A percentile compares a stretch with the other conserved stretches of the same genome.
Evolutionary conservation across 345 rosid genomes (phyloP).

Genomic region (Aurinia saxatilis): DNA sequence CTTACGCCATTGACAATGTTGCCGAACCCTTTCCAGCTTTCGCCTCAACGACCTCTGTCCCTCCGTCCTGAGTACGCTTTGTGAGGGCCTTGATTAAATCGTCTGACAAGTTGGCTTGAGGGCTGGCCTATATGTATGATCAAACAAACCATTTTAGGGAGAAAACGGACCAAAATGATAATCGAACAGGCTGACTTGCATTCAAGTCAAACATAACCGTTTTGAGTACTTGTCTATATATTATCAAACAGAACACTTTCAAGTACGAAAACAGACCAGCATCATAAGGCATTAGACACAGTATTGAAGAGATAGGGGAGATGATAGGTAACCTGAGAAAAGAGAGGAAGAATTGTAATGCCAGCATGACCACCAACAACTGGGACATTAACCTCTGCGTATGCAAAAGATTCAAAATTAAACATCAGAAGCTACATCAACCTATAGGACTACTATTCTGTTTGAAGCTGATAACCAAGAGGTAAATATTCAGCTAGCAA

Average conservation of each 20-base stretch:
- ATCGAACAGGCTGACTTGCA: too few relatives aligned
- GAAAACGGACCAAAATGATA: slow-evolving; percentile 2
- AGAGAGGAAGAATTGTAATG: slow-evolving; percentile 62
- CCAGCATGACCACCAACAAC: slow-evolving; percentile 83
- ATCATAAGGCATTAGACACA: background rate
- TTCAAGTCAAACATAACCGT: too few relatives aligned
- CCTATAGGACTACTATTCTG: background rate
- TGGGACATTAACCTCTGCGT: slow-evolving; percentile 60
- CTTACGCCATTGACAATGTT: slow-evolving; percentile 91
- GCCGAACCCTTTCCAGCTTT: slow-evolving; percentile 96
- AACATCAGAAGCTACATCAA: background rate
- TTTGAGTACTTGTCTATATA: too few relatives aligned
- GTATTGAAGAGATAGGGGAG: background rate
- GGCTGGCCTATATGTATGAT: slow-evolving; percentile 49
- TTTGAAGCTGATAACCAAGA: background rate
- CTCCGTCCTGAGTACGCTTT: slow-evolving; percentile 85
- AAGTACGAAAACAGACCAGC: slow-evolving; percentile 10
- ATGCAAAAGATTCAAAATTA: background rate
- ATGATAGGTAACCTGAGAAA: slow-evolving; percentile 38
- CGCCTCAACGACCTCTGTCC: slow-evolving; percentile 87
- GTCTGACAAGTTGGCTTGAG: slow-evolving; percentile 56
- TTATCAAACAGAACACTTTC: background rate
- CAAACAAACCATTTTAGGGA: background rate
- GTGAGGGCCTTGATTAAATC: slow-evolving; percentile 64
- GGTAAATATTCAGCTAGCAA: background rate